Conservation (phyloP, 2,329 filamentous ascomycete species). For the Ophiostoma montium region DNA sequence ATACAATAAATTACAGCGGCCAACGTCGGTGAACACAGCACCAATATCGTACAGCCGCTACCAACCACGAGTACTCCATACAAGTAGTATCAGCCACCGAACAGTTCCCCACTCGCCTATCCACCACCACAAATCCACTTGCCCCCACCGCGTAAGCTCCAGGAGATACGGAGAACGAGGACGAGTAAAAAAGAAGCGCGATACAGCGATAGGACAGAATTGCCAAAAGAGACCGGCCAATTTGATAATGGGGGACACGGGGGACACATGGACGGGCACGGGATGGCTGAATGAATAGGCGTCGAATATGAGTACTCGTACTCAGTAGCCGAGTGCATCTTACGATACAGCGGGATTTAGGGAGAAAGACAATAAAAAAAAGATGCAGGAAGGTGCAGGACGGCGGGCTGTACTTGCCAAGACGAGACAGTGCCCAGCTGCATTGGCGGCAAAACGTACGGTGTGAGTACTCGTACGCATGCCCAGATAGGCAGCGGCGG, state of each 20-base stretch:
- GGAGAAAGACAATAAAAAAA: not conserved
- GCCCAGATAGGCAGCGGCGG: not conserved
- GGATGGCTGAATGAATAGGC: too few relatives aligned
- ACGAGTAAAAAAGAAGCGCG: not conserved
- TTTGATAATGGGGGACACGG: not conserved
- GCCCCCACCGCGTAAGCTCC: too few relatives aligned
- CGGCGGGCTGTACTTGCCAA: not conserved
- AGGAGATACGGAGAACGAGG: too few relatives aligned
- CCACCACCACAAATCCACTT: too few relatives aligned
- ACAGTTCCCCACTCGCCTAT: too few relatives aligned
- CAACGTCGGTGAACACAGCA: too few relatives aligned
- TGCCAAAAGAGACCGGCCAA: conserved; percentile 1
- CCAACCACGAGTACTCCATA: too few relatives aligned
- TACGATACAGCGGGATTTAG: not conserved
- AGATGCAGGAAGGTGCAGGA: not conserved
- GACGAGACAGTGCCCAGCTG: not conserved
- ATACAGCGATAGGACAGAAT: not conserved
- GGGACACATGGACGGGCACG: not conserved
- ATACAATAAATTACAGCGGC: too few relatives aligned
- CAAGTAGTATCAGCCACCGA: too few relatives aligned
- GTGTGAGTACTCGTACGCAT: too few relatives aligned
- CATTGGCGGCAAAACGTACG: not conserved
- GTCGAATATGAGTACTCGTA: too few relatives aligned
- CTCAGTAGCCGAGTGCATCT: not conserved
- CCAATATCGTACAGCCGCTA: too few relatives aligned